Percentiles rank a stretch among this genome's conserved stretches.
phyloP scores from a whole-genome alignment of 2,329 filamentous ascomycete genomes.

The Pseudopyrenochaeta lycopersici region DNA sequence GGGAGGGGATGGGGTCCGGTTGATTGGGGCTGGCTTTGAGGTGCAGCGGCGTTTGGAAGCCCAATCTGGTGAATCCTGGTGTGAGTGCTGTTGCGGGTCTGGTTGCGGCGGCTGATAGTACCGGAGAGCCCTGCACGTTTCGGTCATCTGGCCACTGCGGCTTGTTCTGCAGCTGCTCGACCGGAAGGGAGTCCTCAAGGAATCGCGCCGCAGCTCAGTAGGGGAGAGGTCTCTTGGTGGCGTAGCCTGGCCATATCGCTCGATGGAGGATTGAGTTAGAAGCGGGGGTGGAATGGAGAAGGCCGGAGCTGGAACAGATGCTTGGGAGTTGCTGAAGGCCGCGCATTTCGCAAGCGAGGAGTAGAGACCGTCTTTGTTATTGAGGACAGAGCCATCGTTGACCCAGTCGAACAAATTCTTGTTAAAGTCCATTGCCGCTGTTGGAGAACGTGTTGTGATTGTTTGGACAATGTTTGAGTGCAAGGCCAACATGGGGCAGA shows the following conservation, averaged over 20 bases:
- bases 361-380: neutral
- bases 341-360: conserved; percentile 31
- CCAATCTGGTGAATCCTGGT: conserved; percentile 12
- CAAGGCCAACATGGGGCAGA: too few relatives aligned
- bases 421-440: too few relatives aligned
- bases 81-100: conserved; percentile 9
- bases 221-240: conserved; percentile 48
- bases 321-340: conserved; percentile 17
- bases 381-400: conserved; percentile 32
- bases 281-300: conserved; percentile 42
- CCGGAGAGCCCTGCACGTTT: too few relatives aligned
- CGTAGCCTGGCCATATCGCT: conserved; percentile 47
- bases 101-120: too few relatives aligned
- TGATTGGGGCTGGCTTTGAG: conserved; percentile 22
- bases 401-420: conserved; percentile 34
- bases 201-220: conserved; percentile 14
- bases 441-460: too few relatives aligned
- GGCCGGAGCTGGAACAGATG: conserved; percentile 12
- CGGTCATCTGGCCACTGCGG: conserved; percentile 25
- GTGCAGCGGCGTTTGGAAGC: conserved; percentile 41
- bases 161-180: conserved; percentile 41
- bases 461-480: too few relatives aligned
- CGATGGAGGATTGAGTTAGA: conserved; percentile 34
- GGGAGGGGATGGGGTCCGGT: conserved; percentile 8
- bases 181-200: conserved; percentile 33